Conservation (phyloP, 2,329 filamentous ascomycete genomes). For the Helminthosporium solani region DNA sequence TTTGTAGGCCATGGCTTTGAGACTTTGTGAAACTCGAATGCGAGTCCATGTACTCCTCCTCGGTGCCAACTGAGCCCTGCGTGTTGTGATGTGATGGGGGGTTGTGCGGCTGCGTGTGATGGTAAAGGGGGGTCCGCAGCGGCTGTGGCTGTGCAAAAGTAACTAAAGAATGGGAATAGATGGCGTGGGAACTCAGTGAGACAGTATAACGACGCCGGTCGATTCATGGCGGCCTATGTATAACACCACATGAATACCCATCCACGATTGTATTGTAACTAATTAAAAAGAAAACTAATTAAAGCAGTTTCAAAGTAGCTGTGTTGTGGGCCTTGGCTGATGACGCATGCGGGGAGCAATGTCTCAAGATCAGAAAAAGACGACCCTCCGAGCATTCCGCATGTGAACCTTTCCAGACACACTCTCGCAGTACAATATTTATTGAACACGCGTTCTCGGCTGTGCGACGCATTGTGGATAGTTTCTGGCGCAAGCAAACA, state of each 20-base stretch:
- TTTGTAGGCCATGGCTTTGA: neutral
- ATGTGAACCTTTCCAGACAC: slow-evolving; percentile 14
- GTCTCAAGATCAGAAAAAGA: slow-evolving; percentile 11
- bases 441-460: slow-evolving; percentile 35
- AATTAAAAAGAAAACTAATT: too few relatives aligned
- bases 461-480: slow-evolving; percentile 20
- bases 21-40: neutral
- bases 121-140: slow-evolving; percentile 14
- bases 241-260: too few relatives aligned
- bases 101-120: slow-evolving; percentile 3
- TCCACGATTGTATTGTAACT: too few relatives aligned
- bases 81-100: neutral
- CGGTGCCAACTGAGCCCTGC: slow-evolving; percentile 14
- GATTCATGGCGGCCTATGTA: too few relatives aligned
- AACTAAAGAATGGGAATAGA: too few relatives aligned
- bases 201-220: neutral
- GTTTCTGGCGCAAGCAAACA: neutral
- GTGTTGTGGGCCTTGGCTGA: slow-evolving; percentile 7
- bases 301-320: too few relatives aligned
- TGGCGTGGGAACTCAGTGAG: too few relatives aligned
- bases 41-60: slow-evolving; percentile 17
- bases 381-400: slow-evolving; percentile 19
- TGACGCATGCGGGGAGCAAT: slow-evolving; percentile 20
- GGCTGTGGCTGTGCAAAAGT: slow-evolving; percentile 27
- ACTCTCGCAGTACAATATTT: too few relatives aligned